Evolutionary conservation across 2,329 filamentous ascomycete species (phyloP).

Genomic region (Colletotrichum shisoi): DNA sequence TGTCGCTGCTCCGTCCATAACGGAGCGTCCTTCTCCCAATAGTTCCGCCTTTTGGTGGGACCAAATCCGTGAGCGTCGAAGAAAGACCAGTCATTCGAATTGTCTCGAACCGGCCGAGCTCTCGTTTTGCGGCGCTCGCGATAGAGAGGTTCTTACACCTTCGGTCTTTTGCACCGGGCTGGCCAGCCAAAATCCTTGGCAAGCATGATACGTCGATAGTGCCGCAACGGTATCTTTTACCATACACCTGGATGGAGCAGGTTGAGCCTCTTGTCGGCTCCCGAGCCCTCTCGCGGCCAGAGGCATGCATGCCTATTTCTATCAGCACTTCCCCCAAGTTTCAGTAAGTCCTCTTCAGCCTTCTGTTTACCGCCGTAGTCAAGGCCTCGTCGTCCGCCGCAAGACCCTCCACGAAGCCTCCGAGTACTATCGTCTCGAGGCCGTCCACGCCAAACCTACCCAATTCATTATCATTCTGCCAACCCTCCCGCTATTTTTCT

Average conservation of each 20-base stretch:
- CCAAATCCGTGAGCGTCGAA: too few relatives aligned
- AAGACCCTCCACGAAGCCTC: background rate
- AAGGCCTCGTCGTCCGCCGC: background rate
- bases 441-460: background rate
- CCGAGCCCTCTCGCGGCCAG: background rate
- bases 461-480: background rate
- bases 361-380: background rate
- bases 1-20: too few relatives aligned
- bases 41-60: too few relatives aligned
- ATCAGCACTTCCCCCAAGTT: background rate
- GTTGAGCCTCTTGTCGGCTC: too few relatives aligned
- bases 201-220: background rate
- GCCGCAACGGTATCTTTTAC: background rate
- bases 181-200: background rate
- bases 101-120: background rate
- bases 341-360: too few relatives aligned
- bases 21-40: too few relatives aligned
- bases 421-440: background rate
- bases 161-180: too few relatives aligned
- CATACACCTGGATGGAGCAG: background rate
- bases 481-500: background rate
- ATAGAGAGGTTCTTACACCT: too few relatives aligned
- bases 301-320: background rate
- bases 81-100: background rate
- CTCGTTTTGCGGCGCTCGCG: too few relatives aligned